Evolutionary conservation across 2,329 filamentous ascomycete species (phyloP).

Genomic region (Phaeosphaeriaceae sp.): DNA sequence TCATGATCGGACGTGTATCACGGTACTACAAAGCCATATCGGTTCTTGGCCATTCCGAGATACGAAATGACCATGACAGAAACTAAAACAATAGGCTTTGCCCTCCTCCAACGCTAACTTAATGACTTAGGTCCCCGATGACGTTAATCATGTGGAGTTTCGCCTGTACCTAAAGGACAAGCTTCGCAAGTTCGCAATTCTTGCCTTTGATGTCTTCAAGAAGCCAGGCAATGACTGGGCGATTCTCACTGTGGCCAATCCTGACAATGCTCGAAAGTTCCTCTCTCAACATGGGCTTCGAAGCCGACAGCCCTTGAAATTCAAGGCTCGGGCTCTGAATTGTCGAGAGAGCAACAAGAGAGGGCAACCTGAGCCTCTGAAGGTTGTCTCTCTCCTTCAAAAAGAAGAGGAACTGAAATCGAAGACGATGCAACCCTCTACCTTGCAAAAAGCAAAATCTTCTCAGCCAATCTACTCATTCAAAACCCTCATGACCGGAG

Average conservation of each 20-base stretch:
- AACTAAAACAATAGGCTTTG: too few species aligned
- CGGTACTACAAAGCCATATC: too few species aligned
- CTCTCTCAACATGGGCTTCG: slow-evolving; percentile 43
- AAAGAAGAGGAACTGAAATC: slow-evolving; percentile 29
- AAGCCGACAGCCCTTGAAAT: slow-evolving; percentile 16
- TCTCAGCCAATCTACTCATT: slow-evolving; percentile 33
- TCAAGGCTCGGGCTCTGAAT: slow-evolving; percentile 15
- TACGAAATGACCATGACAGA: too few species aligned
- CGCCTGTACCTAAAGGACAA: slow-evolving; percentile 48
- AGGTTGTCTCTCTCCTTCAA: slow-evolving; percentile 28
- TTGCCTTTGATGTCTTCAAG: slow-evolving; percentile 55
- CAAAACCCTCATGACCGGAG: slow-evolving; percentile 43
- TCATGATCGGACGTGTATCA: background rate
- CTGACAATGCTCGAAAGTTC: slow-evolving; percentile 52
- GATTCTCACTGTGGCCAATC: slow-evolving; percentile 55
- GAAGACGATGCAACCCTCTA: slow-evolving; percentile 10
- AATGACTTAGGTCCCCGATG: slow-evolving; percentile 42
- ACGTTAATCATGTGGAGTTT: slow-evolving; percentile 52
- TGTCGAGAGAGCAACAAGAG: slow-evolving; percentile 24
- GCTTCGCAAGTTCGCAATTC: slow-evolving; percentile 49
- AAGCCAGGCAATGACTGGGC: slow-evolving; percentile 43
- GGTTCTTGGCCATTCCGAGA: too few species aligned
- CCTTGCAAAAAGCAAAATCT: slow-evolving; percentile 9
- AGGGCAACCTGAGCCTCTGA: slow-evolving; percentile 31
- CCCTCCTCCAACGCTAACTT: background rate